Evolutionary conservation across 345 rosid genomes (phyloP).

Genomic region (Pistacia integerrima): DNA sequence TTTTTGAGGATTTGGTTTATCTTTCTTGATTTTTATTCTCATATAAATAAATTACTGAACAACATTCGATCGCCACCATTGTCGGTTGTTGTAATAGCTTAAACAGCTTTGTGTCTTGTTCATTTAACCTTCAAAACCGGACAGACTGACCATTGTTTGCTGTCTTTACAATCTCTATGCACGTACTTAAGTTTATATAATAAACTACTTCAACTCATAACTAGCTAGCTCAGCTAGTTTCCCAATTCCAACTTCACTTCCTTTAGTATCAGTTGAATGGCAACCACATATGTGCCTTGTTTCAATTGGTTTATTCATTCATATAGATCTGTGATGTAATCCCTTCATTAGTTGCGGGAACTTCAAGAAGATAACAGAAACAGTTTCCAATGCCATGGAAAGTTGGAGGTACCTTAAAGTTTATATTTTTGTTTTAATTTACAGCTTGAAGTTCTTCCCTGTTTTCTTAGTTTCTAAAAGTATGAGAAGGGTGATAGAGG

Average conservation of each 20-base stretch:
- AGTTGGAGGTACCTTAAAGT: constrained; percentile 1
- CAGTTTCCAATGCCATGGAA: background rate
- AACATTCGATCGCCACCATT: constrained; percentile 30
- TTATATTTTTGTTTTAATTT: background rate
- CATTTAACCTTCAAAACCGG: constrained; percentile 36
- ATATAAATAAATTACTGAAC: background rate
- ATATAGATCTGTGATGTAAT: constrained; percentile 8
- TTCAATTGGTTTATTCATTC: background rate
- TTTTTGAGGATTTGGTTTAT: constrained; percentile 8
- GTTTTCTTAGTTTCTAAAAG: no score
- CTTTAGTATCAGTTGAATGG: background rate
- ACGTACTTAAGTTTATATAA: constrained; percentile 2
- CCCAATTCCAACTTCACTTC: no score
- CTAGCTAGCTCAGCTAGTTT: no score
- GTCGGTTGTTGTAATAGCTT: constrained; percentile 35
- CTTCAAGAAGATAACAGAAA: background rate
- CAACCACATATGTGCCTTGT: no score
- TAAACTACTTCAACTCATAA: background rate
- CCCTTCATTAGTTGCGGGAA: background rate
- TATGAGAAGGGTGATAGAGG: background rate
- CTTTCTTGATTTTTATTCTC: background rate
- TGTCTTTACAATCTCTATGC: constrained; percentile 16
- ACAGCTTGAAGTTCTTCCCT: no score
- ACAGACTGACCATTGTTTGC: constrained; percentile 25
- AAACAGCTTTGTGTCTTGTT: constrained; percentile 29